Conservation (phyloP, 371 early-diverging fungal species). For the Mucor irregularis region DNA sequence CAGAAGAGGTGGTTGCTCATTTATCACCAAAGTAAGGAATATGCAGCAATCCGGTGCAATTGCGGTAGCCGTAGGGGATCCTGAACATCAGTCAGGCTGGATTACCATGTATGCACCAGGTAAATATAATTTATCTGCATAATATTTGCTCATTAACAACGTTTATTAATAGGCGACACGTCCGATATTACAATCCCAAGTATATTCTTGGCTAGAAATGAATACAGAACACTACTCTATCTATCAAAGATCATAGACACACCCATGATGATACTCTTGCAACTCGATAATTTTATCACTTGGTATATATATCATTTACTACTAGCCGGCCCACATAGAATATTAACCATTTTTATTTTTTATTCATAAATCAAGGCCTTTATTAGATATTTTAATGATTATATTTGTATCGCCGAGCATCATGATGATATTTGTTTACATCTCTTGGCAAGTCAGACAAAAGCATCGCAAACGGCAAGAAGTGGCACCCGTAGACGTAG, state of each 20-base stretch:
- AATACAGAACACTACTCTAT: constrained; percentile 55
- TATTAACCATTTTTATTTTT: background rate
- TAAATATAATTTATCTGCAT: constrained; percentile 19
- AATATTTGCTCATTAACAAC: background rate
- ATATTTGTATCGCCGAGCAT: constrained; percentile 69
- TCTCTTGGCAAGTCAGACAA: constrained; percentile 64
- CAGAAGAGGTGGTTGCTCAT: constrained; percentile 82
- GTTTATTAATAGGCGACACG: constrained; percentile 59
- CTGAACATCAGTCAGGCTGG: constrained; percentile 60
- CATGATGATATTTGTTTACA: constrained; percentile 69
- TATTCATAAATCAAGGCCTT: background rate
- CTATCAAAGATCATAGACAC: constrained; percentile 40
- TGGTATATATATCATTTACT: too few species aligned
- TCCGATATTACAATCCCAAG: constrained; percentile 76
- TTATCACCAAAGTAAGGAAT: constrained; percentile 83
- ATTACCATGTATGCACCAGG: constrained; percentile 90
- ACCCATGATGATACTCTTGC: constrained; percentile 43
- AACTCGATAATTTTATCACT: constrained; percentile 29
- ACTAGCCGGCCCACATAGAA: too few species aligned
- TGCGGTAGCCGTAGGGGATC: constrained; percentile 91
- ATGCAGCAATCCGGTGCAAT: constrained; percentile 87
- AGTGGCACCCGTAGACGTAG: constrained; percentile 69
- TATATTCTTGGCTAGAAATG: constrained; percentile 68
- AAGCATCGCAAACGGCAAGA: constrained; percentile 56
- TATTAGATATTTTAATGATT: constrained; percentile 61